Evolutionary conservation across 495 filamentous ascomycete species (phyloP).

Genomic region (Tuber magnatum): DNA sequence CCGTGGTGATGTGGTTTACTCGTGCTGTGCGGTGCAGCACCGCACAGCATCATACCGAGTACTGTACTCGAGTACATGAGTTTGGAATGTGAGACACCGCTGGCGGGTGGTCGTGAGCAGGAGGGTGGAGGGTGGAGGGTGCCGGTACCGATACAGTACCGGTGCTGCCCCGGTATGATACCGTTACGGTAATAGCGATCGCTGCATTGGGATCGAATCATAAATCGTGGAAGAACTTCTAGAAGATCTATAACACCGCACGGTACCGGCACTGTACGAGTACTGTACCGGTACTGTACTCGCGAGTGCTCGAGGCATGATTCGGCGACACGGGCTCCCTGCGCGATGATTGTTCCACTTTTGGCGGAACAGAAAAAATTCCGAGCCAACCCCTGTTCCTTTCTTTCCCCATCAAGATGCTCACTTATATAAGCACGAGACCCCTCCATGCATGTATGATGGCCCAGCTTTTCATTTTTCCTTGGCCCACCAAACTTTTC

Average conservation of each 20-base stretch:
- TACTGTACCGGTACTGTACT: no score
- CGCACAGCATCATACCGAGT: no score
- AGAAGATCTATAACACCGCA: neutral
- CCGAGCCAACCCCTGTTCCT: neutral
- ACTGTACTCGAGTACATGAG: no score
- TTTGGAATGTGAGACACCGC: conserved; percentile 4
- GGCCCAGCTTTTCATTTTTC: neutral
- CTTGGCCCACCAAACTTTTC: neutral
- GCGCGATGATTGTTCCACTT: neutral
- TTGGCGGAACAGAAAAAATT: neutral
- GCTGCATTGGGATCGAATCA: neutral
- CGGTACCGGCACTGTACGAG: no score
- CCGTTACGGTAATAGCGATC: neutral
- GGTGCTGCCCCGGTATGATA: no score
- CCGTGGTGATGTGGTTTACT: neutral
- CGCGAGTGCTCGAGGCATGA: neutral
- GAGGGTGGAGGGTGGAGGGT: no score
- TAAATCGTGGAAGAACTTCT: neutral
- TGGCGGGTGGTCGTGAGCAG: neutral
- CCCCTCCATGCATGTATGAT: neutral
- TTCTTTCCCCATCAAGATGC: neutral
- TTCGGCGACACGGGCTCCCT: neutral
- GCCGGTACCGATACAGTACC: no score
- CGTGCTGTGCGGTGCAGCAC: no score
- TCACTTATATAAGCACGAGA: neutral